Conservation (phyloP, 1,139 yeast species). For the Saccharomyces hybrid region DNA sequence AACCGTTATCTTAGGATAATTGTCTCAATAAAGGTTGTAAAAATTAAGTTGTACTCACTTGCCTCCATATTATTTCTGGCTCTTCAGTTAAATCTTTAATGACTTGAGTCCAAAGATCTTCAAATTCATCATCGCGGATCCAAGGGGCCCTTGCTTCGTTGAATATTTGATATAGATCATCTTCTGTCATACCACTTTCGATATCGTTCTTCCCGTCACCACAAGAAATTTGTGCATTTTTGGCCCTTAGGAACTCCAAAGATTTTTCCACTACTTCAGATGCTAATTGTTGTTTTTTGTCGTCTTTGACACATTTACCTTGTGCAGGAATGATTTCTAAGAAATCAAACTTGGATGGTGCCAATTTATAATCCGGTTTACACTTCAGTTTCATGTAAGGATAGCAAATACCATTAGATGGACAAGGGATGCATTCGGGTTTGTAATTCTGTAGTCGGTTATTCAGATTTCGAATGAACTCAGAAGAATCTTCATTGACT, state of each 20-base stretch:
- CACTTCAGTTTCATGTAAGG: conserved; percentile 55
- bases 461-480: conserved; percentile 8
- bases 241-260: conserved; percentile 55
- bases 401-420: conserved; percentile 71
- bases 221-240: conserved; percentile 59
- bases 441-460: conserved; percentile 26
- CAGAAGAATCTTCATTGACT: conserved; percentile 7
- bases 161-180: conserved; percentile 51
- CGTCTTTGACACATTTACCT: conserved; percentile 68
- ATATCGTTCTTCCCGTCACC: conserved; percentile 39
- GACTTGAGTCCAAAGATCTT: conserved; percentile 70
- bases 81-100: conserved; percentile 57
- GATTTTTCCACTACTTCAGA: conserved; percentile 62
- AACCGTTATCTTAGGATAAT: background rate
- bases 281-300: conserved; percentile 60
- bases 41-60: conserved; percentile 39
- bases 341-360: conserved; percentile 49
- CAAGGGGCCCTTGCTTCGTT: conserved; percentile 46
- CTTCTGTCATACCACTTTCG: conserved; percentile 43
- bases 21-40: conserved; percentile 5
- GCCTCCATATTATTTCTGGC: conserved; percentile 81
- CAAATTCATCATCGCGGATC: conserved; percentile 65
- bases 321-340: conserved; percentile 53
- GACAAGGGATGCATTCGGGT: conserved; percentile 72
- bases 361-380: conserved; percentile 56